phyloP scores from a whole-genome alignment of 352 stramenopile genomes.

The Pythium brassicae region DNA sequence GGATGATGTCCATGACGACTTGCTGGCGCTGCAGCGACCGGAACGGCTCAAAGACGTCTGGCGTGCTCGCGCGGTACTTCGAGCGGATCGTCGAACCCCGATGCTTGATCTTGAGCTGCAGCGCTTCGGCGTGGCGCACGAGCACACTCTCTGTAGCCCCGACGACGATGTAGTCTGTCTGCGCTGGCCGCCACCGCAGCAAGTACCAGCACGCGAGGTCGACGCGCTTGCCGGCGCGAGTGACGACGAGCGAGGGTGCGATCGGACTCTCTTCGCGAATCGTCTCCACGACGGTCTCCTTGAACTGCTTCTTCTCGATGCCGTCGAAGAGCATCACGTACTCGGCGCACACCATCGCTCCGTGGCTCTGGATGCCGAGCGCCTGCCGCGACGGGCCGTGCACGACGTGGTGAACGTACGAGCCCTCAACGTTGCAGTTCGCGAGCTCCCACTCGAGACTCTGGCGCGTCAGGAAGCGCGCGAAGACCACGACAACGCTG shows the following conservation, averaged over 20 bases:
- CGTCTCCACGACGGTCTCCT: slow-evolving; percentile 68
- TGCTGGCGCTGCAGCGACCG: slow-evolving; percentile 72
- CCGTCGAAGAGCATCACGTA: slow-evolving; percentile 76
- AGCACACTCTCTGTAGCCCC: slow-evolving; percentile 55
- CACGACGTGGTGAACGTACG: slow-evolving; percentile 53
- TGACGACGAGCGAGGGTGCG: slow-evolving; percentile 47
- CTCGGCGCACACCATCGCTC: slow-evolving; percentile 35
- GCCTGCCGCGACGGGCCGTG: slow-evolving; percentile 25
- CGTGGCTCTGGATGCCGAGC: slow-evolving; percentile 21
- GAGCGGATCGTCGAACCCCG: slow-evolving; percentile 54
- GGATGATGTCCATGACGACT: slow-evolving; percentile 69
- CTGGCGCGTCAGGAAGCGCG: slow-evolving; percentile 23
- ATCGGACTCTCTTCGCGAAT: slow-evolving; percentile 63
- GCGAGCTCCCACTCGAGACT: slow-evolving; percentile 48
- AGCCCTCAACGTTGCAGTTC: slow-evolving; percentile 73
- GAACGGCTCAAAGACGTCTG: slow-evolving; percentile 61
- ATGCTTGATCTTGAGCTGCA: slow-evolving; percentile 75
- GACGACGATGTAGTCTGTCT: slow-evolving; percentile 59
- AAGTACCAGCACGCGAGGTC: slow-evolving; percentile 9
- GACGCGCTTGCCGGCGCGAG: slow-evolving; percentile 24
- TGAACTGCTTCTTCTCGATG: slow-evolving; percentile 51
- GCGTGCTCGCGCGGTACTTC: slow-evolving; percentile 36
- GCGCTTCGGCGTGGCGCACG: slow-evolving; percentile 44
- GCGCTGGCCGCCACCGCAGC: not conserved
- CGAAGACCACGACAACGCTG: slow-evolving; percentile 32